A percentile compares a stretch with the other conserved stretches of the same genome.
Evolutionary conservation across 2,329 filamentous ascomycete genomes (phyloP).

Genomic region (Aspergillus bombycis): DNA sequence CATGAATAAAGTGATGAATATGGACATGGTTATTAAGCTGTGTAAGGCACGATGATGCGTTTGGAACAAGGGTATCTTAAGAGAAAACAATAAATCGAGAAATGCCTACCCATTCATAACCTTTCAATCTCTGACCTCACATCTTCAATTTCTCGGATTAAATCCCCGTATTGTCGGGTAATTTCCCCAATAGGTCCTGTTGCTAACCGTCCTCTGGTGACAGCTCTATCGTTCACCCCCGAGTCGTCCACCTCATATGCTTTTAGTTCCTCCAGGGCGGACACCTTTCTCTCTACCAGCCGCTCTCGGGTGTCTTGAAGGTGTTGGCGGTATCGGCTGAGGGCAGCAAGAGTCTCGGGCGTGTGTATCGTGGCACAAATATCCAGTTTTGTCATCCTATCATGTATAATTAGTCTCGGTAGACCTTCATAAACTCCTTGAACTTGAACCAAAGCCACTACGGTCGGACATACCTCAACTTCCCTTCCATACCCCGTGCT

Average conservation of each 20-base stretch:
- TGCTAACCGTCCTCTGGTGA: conserved; percentile 10
- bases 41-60: not conserved
- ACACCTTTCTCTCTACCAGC: conserved; percentile 34
- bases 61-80: not conserved
- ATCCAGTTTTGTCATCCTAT: conserved; percentile 42
- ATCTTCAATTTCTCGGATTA: conserved; percentile 42
- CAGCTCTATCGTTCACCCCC: conserved; percentile 3
- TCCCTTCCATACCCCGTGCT: conserved; percentile 41
- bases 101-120: conserved; percentile 15
- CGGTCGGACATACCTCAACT: conserved; percentile 36
- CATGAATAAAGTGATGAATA: not conserved
- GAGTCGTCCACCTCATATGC: conserved; percentile 37
- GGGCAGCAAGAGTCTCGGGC: conserved; percentile 38
- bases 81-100: not conserved
- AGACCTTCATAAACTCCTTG: not conserved
- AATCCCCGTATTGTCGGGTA: conserved; percentile 40
- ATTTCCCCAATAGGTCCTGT: conserved; percentile 39
- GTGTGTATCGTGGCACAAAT: conserved; percentile 42
- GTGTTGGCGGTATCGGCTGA: conserved; percentile 38
- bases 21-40: not conserved
- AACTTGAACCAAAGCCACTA: not conserved
- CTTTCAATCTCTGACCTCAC: conserved; percentile 31
- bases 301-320: conserved; percentile 30
- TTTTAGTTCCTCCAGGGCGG: conserved; percentile 36
- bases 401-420: not conserved